A percentile compares a stretch with the other conserved stretches of the same genome.
phyloP scores from a whole-genome alignment of 108 stramenopile genomes.

The Ochromonas danica region DNA sequence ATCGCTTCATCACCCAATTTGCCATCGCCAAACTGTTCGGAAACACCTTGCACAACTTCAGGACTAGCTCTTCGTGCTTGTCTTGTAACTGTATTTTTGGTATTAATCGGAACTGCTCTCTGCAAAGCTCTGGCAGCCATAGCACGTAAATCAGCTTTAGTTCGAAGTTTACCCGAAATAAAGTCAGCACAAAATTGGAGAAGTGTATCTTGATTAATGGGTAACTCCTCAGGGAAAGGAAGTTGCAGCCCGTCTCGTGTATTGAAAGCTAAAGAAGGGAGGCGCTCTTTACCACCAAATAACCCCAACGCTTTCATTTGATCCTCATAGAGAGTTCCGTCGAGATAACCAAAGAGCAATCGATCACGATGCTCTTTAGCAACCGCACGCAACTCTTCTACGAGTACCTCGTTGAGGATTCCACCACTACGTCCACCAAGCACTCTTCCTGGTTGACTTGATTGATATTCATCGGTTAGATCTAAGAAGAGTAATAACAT shows the following conservation, averaged over 20 bases:
- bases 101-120: conserved; percentile 2
- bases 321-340: conserved; percentile 43
- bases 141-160: conserved; percentile 1
- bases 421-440: conserved; percentile 42
- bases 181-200: conserved; percentile 47
- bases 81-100: conserved; percentile 8
- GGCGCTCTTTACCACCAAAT: conserved; percentile 46
- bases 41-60: conserved; percentile 40
- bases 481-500: conserved; percentile 55
- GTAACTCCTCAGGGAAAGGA: conserved; percentile 50
- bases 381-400: conserved; percentile 41
- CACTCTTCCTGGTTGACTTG: neutral
- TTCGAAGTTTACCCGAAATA: conserved; percentile 44
- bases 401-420: conserved; percentile 38
- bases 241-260: conserved; percentile 43
- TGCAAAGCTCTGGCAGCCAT: conserved; percentile 26
- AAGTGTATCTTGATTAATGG: conserved; percentile 48
- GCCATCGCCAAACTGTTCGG: conserved; percentile 44
- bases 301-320: conserved; percentile 46
- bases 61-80: conserved; percentile 14
- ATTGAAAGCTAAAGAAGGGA: conserved; percentile 49
- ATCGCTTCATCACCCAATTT: conserved; percentile 36
- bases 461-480: conserved; percentile 36
- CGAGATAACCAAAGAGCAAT: conserved; percentile 45
- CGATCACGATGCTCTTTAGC: conserved; percentile 46